Conservation (phyloP, 768 basidiomycete species). For the Mycena epipterygia region DNA sequence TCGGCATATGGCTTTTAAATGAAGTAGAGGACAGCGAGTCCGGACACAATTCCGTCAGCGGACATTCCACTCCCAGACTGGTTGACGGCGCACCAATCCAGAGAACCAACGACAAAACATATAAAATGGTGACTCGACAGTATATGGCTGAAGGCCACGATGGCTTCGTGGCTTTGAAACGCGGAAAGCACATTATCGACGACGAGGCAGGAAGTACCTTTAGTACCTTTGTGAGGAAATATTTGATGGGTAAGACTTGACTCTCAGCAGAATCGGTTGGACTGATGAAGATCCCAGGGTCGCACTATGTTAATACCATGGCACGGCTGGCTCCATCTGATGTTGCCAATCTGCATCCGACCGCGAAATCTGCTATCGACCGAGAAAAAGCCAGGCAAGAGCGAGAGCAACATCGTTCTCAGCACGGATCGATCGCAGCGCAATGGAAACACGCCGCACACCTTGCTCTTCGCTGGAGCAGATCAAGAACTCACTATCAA, state of each 20-base stretch:
- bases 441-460: slow-evolving; percentile 65
- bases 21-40: slow-evolving; percentile 50
- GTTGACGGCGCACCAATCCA: slow-evolving; percentile 67
- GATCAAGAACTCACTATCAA: slow-evolving; percentile 67
- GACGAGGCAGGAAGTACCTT: slow-evolving; percentile 85
- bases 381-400: slow-evolving; percentile 61
- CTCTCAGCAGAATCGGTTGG: background rate
- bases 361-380: slow-evolving; percentile 59
- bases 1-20: slow-evolving; percentile 76
- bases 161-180: slow-evolving; percentile 79
- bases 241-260: slow-evolving; percentile 76
- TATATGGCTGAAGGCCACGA: slow-evolving; percentile 91
- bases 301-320: slow-evolving; percentile 80
- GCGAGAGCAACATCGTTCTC: slow-evolving; percentile 38
- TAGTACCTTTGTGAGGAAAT: slow-evolving; percentile 85
- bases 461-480: slow-evolving; percentile 57
- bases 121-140: slow-evolving; percentile 87
- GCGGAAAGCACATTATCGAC: slow-evolving; percentile 79
- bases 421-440: slow-evolving; percentile 44
- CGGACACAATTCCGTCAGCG: slow-evolving; percentile 37
- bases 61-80: slow-evolving; percentile 46
- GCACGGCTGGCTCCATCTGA: slow-evolving; percentile 52
- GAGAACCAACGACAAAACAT: slow-evolving; percentile 68
- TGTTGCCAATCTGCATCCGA: slow-evolving; percentile 52
- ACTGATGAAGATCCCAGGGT: slow-evolving; percentile 59